Conservation (phyloP, 768 basidiomycete genomes). For the Trametes gibbosa region DNA sequence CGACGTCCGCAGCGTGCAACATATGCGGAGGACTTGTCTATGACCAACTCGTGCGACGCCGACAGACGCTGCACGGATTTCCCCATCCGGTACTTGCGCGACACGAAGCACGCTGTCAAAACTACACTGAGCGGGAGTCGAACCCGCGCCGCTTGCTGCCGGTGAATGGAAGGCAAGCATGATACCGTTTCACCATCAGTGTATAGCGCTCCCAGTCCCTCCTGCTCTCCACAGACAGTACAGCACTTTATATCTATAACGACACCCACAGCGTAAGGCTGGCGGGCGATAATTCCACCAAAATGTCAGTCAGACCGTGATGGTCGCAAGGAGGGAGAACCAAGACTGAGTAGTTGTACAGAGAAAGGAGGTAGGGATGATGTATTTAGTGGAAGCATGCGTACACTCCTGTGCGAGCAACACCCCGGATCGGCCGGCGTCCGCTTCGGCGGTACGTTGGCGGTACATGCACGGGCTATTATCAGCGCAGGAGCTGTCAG, state of each 20-base stretch:
- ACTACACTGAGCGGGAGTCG: constrained; percentile 24
- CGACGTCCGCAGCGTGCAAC: no score
- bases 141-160: constrained; percentile 24
- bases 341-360: no score
- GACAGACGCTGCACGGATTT: no score
- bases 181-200: constrained; percentile 26
- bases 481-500: neutral
- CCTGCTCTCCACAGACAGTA: neutral
- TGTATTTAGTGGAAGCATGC: constrained; percentile 6
- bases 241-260: neutral
- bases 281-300: no score
- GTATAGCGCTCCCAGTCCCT: neutral
- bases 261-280: no score
- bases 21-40: no score
- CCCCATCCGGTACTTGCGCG: no score
- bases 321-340: no score
- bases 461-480: neutral
- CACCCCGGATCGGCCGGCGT: neutral
- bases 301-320: no score
- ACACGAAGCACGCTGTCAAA: no score
- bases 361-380: neutral
- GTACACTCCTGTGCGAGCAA: neutral
- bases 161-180: constrained; percentile 23
- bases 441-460: neutral
- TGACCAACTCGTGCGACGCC: no score